Percentiles rank a stretch among this genome's conserved stretches.
phyloP scores from a whole-genome alignment of 352 stramenopile genomes.

The Blastocystis sp. region DNA sequence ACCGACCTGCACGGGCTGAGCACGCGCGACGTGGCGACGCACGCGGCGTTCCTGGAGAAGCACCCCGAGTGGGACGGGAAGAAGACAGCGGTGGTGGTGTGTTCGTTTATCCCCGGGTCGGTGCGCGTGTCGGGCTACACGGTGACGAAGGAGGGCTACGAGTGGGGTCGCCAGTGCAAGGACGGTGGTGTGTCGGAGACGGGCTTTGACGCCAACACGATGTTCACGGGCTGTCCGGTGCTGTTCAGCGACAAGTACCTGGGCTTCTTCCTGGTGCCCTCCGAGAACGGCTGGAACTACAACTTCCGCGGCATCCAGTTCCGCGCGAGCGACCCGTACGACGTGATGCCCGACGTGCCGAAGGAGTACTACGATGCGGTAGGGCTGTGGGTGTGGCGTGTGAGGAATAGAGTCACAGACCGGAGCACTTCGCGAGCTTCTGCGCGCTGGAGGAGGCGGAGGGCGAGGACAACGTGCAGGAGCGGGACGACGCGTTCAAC shows the following conservation, averaged over 20 bases:
- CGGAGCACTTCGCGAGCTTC: slow-evolving; percentile 60
- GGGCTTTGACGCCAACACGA: slow-evolving; percentile 74
- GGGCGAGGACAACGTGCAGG: slow-evolving; percentile 18
- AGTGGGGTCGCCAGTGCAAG: slow-evolving; percentile 96
- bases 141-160: slow-evolving; percentile 88
- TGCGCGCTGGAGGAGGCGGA: slow-evolving; percentile 23
- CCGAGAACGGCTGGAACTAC: slow-evolving; percentile 98
- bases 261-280: slow-evolving; percentile 98
- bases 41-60: slow-evolving; percentile 92
- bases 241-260: slow-evolving; percentile 96
- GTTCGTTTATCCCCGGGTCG: slow-evolving; percentile 96
- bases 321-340: slow-evolving; percentile 93
- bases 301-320: slow-evolving; percentile 99
- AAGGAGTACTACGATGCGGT: slow-evolving; percentile 92
- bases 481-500: slow-evolving; percentile 56
- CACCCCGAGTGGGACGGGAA: slow-evolving; percentile 92
- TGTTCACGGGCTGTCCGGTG: slow-evolving; percentile 99
- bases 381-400: not conserved
- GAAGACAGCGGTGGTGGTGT: slow-evolving; percentile 95
- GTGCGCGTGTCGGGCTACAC: slow-evolving; percentile 98
- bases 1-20: slow-evolving; percentile 93
- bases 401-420: slow-evolving; percentile 55
- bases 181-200: slow-evolving; percentile 83
- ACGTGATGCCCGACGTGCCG: slow-evolving; percentile 93
- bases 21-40: slow-evolving; percentile 72